Base-by-base conservation (phyloP, 1,139 yeast genomes). In the Diutina neorugosa region DNA sequence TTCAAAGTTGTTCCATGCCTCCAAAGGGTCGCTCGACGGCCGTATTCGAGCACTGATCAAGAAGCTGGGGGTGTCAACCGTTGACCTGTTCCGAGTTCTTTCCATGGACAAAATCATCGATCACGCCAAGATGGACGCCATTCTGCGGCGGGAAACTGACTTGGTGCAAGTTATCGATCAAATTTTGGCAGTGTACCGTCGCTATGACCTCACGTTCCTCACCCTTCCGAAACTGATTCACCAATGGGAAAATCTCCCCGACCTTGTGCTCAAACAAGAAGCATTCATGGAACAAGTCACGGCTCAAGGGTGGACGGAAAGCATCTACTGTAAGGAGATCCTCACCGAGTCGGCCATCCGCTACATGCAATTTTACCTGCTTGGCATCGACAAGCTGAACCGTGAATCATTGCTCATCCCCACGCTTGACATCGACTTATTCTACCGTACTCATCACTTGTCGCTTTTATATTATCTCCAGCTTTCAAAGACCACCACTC, bases 401-500 rank as follows among this genome's bases (percentile, higher is more conserved):
- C 53, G 50, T 14, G 53, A 50, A 8, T 44, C 51, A 16, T 57
- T 63, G 54, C 58, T 66, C 19, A 69, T 71, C 1, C 76, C 77
- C 0, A 69, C 76, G 1, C 59, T 71, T 53, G 76, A 72, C 54
- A 66, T 72, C 40, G 76, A 72, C 55, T 60, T 72, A 44, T 60
- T 68, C 1, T 71, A 76, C 75, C 74, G 69, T 54, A 70, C 76
- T 5, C 74, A 71, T 55, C 73, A 68, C 54, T 60, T 71, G 43
- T 58, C 63, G 2, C 63, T 66, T 46, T 53, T 51, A 21, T 57
- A 58, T 25, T 71, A 71, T 56, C 60, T 62, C 47, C 52, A 58
- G 2, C 64, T 61, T 51, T 65, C 48, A 1, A 44, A 44, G 25
- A 21, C 48, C n/a, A 44, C 48, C 18, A 44, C 48, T 14, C 23